Conservation (phyloP, 371 early-diverging fungal genomes). For the Syncephalis plumigaleata region DNA sequence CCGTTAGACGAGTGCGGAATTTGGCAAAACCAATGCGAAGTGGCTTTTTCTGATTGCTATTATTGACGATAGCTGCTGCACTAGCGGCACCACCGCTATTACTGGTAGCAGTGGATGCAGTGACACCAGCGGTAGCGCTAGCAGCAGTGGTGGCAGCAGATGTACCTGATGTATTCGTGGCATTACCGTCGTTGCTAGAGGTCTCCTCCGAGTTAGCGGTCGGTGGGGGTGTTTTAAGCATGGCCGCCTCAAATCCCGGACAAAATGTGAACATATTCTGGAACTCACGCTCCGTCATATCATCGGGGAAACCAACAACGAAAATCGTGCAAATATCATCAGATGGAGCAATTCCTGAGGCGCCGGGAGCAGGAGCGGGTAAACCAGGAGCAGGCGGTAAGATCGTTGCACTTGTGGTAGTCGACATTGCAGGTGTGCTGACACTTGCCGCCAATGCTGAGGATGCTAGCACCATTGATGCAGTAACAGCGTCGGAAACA, state of each 20-base stretch:
- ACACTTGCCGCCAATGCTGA: too few relatives aligned
- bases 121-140: too few relatives aligned
- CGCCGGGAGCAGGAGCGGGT: too few relatives aligned
- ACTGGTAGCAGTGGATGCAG: not conserved
- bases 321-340: slow-evolving; percentile 85
- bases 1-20: slow-evolving; percentile 70
- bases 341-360: slow-evolving; percentile 3
- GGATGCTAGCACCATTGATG: too few relatives aligned
- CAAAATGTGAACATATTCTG: slow-evolving; percentile 94
- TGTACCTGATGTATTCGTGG: slow-evolving; percentile 12
- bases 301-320: slow-evolving; percentile 94
- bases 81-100: not conserved
- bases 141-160: too few relatives aligned
- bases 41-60: not conserved
- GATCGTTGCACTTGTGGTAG: too few relatives aligned
- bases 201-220: too few relatives aligned
- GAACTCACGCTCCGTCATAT: slow-evolving; percentile 93
- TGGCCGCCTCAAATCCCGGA: slow-evolving; percentile 88
- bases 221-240: slow-evolving; percentile 71
- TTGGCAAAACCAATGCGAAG: slow-evolving; percentile 81
- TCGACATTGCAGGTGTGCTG: too few relatives aligned
- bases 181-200: too few relatives aligned
- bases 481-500: too few relatives aligned
- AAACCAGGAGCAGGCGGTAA: too few relatives aligned
- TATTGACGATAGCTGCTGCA: not conserved